Evolutionary conservation across 306 rosid genomes (phyloP), one percentile per base, ranked within the genome.

Genomic region (Fagus crenata): DNA sequence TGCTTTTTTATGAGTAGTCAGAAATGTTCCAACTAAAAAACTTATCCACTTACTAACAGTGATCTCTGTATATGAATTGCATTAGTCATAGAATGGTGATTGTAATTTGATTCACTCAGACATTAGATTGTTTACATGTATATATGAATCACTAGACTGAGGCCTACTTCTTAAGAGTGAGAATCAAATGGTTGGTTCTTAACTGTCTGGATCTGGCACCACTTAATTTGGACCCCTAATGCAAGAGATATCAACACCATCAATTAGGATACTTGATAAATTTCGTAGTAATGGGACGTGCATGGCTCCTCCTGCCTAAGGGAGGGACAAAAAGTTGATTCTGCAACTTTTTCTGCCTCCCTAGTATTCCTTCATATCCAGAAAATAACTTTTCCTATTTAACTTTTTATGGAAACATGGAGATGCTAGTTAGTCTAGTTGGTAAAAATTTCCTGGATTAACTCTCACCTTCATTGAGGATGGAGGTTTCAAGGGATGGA

Each of bases 291-390:
- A 53, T 9, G 58, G 33, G 22, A 76, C 60, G 55, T 73, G 84
- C 84, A 81, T 79, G 81, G 73, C 49, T 14, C 69, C 74, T 72
- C 35, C 35, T 68, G 55, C 32, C 46, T 32, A 68, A 42, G 49
- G 43, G n/a, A 5, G 49, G 75, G 74, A 74, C 83, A 76, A 71
- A 79, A 80, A 67, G 72, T 71, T 64, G 55, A 74, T 59, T 79
- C 83, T 61, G 49, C 9, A 77, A 82, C 75, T 82, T 76, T 78
- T 67, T 46, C 3, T 72, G 80, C 51, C 73, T 64, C 78, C 41
- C 56, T 67, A 36, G 6, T 79, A 75, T 87, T 87, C 86, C 71
- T 80, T 71, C 80, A 85, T 63, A 81, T 80, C 82, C 76, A 49
- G 71, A 60, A 55, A 73, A 12, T 69, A 63, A 15, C 63, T 77